Conservation (phyloP, 306 rosid genomes). For the Spatholobus suberectus region DNA sequence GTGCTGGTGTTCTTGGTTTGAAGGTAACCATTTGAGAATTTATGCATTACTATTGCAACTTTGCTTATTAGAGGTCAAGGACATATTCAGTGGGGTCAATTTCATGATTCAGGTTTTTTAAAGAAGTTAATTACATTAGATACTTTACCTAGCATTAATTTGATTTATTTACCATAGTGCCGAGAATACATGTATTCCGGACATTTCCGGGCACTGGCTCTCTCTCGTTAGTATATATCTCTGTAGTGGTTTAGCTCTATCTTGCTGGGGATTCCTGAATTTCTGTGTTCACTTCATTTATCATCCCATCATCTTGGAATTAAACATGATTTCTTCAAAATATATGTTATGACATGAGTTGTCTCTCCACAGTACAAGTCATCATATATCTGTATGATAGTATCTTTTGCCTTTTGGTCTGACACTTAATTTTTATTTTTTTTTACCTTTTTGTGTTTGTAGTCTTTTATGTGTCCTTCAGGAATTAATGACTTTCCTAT, state of each 20-base stretch:
- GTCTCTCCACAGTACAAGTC: not conserved
- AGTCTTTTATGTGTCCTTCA: conserved; percentile 99
- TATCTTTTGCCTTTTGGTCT: conserved; percentile 13
- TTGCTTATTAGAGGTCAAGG: conserved; percentile 13
- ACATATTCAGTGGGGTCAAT: not conserved
- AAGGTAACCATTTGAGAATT: conserved; percentile 69
- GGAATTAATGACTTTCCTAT: conserved; percentile 95
- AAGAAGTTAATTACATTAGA: not conserved
- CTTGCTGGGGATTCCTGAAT: not conserved
- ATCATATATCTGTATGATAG: not conserved
- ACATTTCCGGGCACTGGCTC: not conserved
- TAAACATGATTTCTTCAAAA: conserved; percentile 21
- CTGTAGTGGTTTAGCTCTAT: not conserved
- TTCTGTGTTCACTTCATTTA: not conserved
- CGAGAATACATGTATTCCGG: not conserved
- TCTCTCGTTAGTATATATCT: not conserved
- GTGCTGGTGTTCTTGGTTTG: conserved; percentile 87
- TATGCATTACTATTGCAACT: not conserved
- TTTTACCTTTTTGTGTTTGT: conserved; percentile 37
- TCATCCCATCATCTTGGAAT: conserved; percentile 29
- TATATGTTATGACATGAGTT: conserved; percentile 9
- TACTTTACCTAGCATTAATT: not conserved
- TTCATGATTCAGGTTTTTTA: not conserved
- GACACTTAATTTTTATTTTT: conserved; percentile 23
- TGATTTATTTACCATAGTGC: not conserved